A percentile compares a stretch with the other conserved stretches of the same genome.
Conservation (phyloP, 495 filamentous ascomycete genomes). For the Penicillium steckii region DNA sequence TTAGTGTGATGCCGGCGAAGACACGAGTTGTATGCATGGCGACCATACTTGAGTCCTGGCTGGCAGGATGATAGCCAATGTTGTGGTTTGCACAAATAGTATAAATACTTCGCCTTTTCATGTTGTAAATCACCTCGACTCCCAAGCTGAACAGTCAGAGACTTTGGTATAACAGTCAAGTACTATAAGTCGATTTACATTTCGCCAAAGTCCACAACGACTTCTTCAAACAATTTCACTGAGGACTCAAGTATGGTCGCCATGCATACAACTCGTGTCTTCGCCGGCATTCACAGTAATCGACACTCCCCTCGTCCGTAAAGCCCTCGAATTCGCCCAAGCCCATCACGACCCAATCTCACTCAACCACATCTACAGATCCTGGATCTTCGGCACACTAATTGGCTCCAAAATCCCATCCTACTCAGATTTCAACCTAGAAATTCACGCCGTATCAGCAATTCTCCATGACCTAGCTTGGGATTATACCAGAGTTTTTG, state of each 20-base stretch:
- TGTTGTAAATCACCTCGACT: no score
- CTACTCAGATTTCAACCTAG: constrained; percentile 34
- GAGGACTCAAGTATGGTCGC: not conserved
- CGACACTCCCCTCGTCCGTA: constrained; percentile 36
- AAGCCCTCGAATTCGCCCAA: constrained; percentile 39
- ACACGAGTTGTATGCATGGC: constrained; percentile 1
- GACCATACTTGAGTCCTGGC: not conserved
- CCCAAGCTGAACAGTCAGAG: no score
- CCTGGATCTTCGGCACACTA: constrained; percentile 41
- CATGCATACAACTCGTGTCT: constrained; percentile 1
- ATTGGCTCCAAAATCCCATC: constrained; percentile 36
- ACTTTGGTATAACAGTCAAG: no score
- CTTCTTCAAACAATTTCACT: not conserved
- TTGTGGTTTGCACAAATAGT: no score
- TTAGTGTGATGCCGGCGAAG: constrained; percentile 26
- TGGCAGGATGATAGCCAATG: no score
- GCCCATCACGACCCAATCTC: constrained; percentile 26
- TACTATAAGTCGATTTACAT: no score
- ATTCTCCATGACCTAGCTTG: constrained; percentile 54
- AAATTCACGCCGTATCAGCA: constrained; percentile 45
- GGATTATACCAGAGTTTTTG: constrained; percentile 30
- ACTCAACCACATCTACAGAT: constrained; percentile 52
- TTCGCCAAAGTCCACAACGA: not conserved
- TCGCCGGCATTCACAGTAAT: constrained; percentile 33
- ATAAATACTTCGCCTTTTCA: no score